These are phyloP conservation scores for Candida ipomoeae DNA, from an alignment of 805 yeast genomes.

Conservation along the genomic window DNA sequence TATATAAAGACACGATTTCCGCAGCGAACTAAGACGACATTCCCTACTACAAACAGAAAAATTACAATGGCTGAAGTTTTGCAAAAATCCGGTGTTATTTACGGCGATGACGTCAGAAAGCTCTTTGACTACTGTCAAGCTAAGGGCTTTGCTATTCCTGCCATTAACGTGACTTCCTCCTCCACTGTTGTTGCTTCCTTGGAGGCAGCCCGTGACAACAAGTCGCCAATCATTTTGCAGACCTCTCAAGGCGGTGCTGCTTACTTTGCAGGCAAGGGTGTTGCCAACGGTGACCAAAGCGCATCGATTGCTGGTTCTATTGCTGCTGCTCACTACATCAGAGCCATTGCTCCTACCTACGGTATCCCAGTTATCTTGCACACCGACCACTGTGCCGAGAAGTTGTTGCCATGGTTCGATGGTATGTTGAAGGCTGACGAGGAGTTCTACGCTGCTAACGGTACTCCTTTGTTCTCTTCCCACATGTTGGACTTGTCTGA, in stretches of 20 bases:
- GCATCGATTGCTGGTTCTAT: slow-evolving; percentile 93
- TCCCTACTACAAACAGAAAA: slow-evolving; percentile 1
- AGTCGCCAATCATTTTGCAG: slow-evolving; percentile 93
- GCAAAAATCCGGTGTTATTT: slow-evolving; percentile 96
- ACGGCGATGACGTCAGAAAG: slow-evolving; percentile 91
- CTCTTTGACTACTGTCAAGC: slow-evolving; percentile 90
- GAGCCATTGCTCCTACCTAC: slow-evolving; percentile 93
- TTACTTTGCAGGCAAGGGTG: slow-evolving; percentile 99
- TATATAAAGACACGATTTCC: slow-evolving; percentile 10
- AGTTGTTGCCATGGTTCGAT: slow-evolving; percentile 96
- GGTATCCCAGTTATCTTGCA: slow-evolving; percentile 96
- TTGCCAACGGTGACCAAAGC: slow-evolving; percentile 84
- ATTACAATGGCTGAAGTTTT: slow-evolving; percentile 19
- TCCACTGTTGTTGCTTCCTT: slow-evolving; percentile 71
- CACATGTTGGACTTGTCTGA: slow-evolving; percentile 98
- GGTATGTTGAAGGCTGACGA: slow-evolving; percentile 98
- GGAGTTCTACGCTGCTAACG: slow-evolving; percentile 78
- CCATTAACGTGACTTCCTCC: slow-evolving; percentile 96
- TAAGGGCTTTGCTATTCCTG: slow-evolving; percentile 94
- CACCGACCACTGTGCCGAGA: slow-evolving; percentile 98
- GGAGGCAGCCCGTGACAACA: slow-evolving; percentile 47
- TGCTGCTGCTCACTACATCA: slow-evolving; percentile 97
- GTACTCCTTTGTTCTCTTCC: slow-evolving; percentile 96
- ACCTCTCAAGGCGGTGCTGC: slow-evolving; percentile 99
- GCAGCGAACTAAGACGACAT: neutral